These are phyloP conservation scores for Amphicarpaea edgeworthii DNA, from an alignment of 306 rosid genomes.

Conservation along the genomic window DNA sequence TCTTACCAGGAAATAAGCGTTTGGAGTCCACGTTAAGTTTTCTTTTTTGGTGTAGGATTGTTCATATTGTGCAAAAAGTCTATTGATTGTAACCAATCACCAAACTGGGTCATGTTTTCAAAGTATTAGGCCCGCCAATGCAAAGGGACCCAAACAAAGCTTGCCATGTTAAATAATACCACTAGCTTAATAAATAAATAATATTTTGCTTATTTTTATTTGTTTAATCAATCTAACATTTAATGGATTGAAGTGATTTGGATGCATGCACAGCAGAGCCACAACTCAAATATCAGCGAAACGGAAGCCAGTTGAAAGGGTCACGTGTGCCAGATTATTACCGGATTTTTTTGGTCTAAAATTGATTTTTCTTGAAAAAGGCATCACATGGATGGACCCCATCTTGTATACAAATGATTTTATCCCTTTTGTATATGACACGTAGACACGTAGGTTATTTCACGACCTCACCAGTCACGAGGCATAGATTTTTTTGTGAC, in stretches of 20 bases:
- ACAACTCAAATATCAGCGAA: constrained; percentile 26
- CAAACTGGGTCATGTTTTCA: not conserved
- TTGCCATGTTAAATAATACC: too few species aligned
- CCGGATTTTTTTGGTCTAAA: not conserved
- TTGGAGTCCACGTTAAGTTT: not conserved
- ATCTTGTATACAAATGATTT: not conserved
- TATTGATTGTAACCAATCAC: not conserved
- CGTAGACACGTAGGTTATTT: constrained; percentile 9
- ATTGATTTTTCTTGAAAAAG: not conserved
- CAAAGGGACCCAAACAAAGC: not conserved
- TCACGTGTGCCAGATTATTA: constrained; percentile 30
- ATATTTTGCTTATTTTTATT: not conserved
- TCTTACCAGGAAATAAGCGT: too few species aligned
- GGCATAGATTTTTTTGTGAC: not conserved
- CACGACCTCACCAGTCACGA: not conserved
- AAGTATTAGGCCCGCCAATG: not conserved
- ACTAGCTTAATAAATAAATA: too few species aligned
- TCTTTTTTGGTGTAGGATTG: too few species aligned
- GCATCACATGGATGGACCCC: not conserved
- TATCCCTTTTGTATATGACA: too few species aligned
- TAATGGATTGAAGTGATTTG: not conserved
- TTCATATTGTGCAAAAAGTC: too few species aligned
- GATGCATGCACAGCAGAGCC: not conserved
- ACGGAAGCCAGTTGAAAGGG: not conserved
- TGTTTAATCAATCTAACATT: not conserved